Evolutionary conservation across 208 protist species (phyloP).

Genomic region (Acanthamoeba castellanii): DNA sequence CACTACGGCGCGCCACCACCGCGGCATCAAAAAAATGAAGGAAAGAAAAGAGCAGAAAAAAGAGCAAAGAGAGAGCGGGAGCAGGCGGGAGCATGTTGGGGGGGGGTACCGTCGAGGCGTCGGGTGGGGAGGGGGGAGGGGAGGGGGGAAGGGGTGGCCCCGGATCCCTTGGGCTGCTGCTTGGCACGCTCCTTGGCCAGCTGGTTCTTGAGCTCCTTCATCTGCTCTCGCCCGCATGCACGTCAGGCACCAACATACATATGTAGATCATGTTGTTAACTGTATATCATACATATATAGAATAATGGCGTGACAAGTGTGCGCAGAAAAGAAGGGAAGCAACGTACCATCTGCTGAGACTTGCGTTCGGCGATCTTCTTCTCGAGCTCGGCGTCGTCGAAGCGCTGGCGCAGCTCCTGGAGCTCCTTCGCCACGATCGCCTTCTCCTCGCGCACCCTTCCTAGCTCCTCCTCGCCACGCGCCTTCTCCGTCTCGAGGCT

Average conservation of each 20-base stretch:
- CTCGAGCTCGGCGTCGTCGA: conserved; percentile 9
- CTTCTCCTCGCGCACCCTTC: background rate
- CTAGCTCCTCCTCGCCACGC: background rate
- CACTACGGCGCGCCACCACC: background rate
- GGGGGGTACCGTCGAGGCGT: background rate
- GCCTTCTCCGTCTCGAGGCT: background rate
- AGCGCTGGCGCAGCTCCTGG: background rate
- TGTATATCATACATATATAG: too few species aligned
- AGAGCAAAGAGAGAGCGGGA: background rate
- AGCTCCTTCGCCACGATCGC: background rate
- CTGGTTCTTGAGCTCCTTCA: conserved; percentile 48
- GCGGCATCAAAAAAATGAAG: background rate
- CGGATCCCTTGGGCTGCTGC: background rate
- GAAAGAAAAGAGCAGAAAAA: too few species aligned
- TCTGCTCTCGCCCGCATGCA: too few species aligned
- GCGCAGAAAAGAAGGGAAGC: background rate
- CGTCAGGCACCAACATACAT: too few species aligned
- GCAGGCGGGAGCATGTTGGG: background rate
- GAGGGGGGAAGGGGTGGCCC: background rate
- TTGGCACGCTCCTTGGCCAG: conserved; percentile 11
- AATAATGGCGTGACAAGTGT: too few species aligned
- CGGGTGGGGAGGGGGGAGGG: background rate
- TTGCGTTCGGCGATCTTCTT: conserved; percentile 44
- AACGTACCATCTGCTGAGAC: conserved; percentile 2
- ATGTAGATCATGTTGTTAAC: too few species aligned